Percentiles rank a stretch among this genome's conserved stretches.
phyloP scores from a whole-genome alignment of 805 yeast genomes.

The Tetrapisispora taiwanensis region DNA sequence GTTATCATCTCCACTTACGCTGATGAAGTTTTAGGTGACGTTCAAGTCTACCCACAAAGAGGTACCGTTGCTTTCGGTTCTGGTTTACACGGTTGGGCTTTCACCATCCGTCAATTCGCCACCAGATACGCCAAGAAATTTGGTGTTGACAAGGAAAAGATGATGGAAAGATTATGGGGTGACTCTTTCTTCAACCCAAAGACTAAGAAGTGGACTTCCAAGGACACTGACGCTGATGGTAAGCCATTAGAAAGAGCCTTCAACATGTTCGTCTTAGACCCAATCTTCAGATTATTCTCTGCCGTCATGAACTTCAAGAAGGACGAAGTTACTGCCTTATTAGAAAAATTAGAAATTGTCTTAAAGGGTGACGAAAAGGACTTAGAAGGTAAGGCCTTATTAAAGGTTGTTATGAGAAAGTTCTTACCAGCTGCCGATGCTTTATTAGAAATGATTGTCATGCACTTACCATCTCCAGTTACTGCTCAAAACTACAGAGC shows the following conservation, averaged over 20 bases:
- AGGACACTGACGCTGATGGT: constrained; percentile 90
- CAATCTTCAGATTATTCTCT: constrained; percentile 92
- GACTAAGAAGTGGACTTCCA: constrained; percentile 98
- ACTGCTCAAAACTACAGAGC: constrained; percentile 99
- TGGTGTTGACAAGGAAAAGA: constrained; percentile 94
- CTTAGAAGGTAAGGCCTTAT: constrained; percentile 94
- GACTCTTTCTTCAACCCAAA: constrained; percentile 99
- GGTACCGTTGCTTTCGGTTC: constrained; percentile 99
- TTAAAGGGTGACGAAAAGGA: constrained; percentile 95
- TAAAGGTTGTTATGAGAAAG: constrained; percentile 97
- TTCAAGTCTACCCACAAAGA: constrained; percentile 94
- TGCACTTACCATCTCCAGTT: constrained; percentile 97
- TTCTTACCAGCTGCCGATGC: constrained; percentile 99
- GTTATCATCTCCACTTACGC: constrained; percentile 92
- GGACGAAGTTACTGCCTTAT: constrained; percentile 84
- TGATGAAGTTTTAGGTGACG: constrained; percentile 85
- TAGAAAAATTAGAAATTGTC: constrained; percentile 84
- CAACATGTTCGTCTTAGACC: constrained; percentile 97
- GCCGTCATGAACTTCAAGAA: constrained; percentile 98
- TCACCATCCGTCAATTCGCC: constrained; percentile 98
- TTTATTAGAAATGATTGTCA: constrained; percentile 92
- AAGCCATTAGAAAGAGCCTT: constrained; percentile 94
- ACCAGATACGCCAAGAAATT: constrained; percentile 98
- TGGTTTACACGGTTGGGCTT: constrained; percentile 99
- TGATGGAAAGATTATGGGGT: constrained; percentile 99